These are phyloP conservation scores for Tolypocladium tropicale DNA, from an alignment of 2,329 filamentous ascomycete species.

Conservation along the genomic window DNA sequence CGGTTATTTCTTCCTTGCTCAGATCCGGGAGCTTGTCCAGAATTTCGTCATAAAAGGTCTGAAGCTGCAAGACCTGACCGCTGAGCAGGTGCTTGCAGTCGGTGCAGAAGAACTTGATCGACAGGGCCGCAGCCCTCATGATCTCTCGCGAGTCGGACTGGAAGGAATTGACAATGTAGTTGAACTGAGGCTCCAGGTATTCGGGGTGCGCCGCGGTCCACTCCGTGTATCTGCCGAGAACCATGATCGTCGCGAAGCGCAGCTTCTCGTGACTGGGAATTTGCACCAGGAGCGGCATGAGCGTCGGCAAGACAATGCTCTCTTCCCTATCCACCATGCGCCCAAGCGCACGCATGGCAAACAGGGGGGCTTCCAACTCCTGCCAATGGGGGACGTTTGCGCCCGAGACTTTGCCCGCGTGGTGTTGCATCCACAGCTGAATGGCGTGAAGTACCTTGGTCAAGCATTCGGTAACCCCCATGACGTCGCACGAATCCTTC, in stretches of 20 bases:
- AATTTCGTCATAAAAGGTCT: slow-evolving; percentile 85
- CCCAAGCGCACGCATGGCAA: slow-evolving; percentile 91
- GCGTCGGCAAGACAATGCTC: slow-evolving; percentile 73
- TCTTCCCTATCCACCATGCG: slow-evolving; percentile 92
- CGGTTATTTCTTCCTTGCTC: slow-evolving; percentile 93
- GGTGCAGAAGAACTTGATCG: slow-evolving; percentile 94
- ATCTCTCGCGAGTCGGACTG: slow-evolving; percentile 83
- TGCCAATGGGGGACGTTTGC: slow-evolving; percentile 88
- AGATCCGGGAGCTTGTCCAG: slow-evolving; percentile 74
- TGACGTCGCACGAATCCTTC: slow-evolving; percentile 93
- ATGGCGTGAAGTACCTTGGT: slow-evolving; percentile 81
- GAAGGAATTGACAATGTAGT: slow-evolving; percentile 92
- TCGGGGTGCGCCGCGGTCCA: slow-evolving; percentile 95
- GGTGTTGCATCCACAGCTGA: slow-evolving; percentile 76
- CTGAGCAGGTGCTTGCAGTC: slow-evolving; percentile 85
- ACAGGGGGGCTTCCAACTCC: slow-evolving; percentile 86
- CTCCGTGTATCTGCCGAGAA: slow-evolving; percentile 89
- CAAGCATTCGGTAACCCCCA: slow-evolving; percentile 85
- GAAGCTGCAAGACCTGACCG: slow-evolving; percentile 73
- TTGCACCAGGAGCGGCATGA: slow-evolving; percentile 88
- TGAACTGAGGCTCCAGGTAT: slow-evolving; percentile 83
- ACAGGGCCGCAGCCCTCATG: slow-evolving; percentile 79
- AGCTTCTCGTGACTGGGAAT: slow-evolving; percentile 95
- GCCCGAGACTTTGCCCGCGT: slow-evolving; percentile 63
- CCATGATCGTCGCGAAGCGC: slow-evolving; percentile 98